phyloP scores from a whole-genome alignment of 108 stramenopile genomes.

The Stephanodiscus triporus region DNA sequence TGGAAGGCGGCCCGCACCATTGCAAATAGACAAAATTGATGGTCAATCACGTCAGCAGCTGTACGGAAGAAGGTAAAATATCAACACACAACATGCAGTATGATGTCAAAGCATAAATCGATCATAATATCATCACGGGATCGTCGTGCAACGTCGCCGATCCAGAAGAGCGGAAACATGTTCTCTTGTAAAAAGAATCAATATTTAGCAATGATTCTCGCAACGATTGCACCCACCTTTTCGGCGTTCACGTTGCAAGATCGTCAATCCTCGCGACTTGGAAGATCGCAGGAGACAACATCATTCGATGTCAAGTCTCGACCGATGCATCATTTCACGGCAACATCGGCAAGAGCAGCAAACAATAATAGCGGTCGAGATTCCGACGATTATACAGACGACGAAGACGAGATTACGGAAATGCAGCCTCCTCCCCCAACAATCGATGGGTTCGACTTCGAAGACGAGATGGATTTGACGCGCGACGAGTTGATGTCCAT shows the following conservation, averaged over 20 bases:
- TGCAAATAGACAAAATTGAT: not conserved
- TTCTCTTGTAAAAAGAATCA: not conserved
- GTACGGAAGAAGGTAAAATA: not conserved
- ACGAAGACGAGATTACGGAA: not conserved
- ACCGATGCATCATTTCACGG: not conserved
- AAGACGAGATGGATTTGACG: constrained; percentile 35
- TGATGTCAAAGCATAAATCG: not conserved
- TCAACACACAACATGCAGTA: not conserved
- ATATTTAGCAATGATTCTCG: not conserved
- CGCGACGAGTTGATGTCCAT: constrained; percentile 51
- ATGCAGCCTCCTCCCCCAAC: constrained; percentile 13
- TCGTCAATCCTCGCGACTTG: not conserved
- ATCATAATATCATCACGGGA: not conserved
- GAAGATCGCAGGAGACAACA: not conserved
- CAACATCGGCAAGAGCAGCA: not conserved
- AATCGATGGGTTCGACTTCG: constrained; percentile 25
- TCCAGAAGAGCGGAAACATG: not conserved
- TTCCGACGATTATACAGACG: not conserved
- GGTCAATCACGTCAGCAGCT: not conserved
- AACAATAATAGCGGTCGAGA: not conserved
- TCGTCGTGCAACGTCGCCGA: not conserved
- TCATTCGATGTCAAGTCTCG: not conserved
- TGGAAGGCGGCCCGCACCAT: too few species aligned
- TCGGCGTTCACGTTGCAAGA: not conserved
- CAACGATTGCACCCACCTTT: constrained; percentile 4